Evolutionary conservation across 768 basidiomycete genomes (phyloP).

Genomic region (Tricholoma flavovirens): DNA sequence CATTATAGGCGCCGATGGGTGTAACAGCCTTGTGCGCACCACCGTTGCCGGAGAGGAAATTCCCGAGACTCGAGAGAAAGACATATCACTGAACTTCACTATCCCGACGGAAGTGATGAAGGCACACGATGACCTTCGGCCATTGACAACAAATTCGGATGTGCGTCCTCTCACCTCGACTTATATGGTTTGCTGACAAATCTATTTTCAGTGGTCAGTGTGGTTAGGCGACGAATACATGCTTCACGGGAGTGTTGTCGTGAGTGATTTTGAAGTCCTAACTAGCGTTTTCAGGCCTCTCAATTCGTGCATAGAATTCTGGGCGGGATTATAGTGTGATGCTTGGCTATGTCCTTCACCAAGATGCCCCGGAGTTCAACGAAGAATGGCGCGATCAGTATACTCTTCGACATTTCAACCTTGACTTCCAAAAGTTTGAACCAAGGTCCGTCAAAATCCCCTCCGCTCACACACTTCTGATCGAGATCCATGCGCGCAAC

Average conservation of each 20-base stretch:
- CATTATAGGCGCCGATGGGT: conserved; percentile 58
- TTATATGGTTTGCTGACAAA: neutral
- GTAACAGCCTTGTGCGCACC: conserved; percentile 33
- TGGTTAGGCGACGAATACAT: conserved; percentile 26
- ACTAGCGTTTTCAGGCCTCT: neutral
- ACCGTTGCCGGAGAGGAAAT: conserved; percentile 23
- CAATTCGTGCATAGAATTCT: conserved; percentile 17
- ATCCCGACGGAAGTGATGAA: conserved; percentile 27
- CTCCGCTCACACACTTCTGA: neutral
- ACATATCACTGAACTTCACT: conserved; percentile 26
- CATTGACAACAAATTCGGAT: conserved; percentile 21
- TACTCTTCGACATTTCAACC: conserved; percentile 27
- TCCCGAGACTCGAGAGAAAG: conserved; percentile 20
- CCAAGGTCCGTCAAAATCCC: conserved; percentile 22
- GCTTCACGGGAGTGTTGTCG: conserved; percentile 25
- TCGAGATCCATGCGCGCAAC: neutral
- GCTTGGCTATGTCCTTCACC: conserved; percentile 18
- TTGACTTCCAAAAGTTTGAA: conserved; percentile 30
- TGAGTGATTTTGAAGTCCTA: conserved; percentile 5
- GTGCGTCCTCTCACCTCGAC: conserved; percentile 20
- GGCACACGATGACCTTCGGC: conserved; percentile 26
- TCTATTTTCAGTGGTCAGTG: conserved; percentile 25
- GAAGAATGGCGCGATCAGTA: conserved; percentile 6
- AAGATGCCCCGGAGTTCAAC: conserved; percentile 17
- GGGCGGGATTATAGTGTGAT: conserved; percentile 23